Base-by-base conservation (phyloP, 495 filamentous ascomycete species). In the Tuber borchii region DNA sequence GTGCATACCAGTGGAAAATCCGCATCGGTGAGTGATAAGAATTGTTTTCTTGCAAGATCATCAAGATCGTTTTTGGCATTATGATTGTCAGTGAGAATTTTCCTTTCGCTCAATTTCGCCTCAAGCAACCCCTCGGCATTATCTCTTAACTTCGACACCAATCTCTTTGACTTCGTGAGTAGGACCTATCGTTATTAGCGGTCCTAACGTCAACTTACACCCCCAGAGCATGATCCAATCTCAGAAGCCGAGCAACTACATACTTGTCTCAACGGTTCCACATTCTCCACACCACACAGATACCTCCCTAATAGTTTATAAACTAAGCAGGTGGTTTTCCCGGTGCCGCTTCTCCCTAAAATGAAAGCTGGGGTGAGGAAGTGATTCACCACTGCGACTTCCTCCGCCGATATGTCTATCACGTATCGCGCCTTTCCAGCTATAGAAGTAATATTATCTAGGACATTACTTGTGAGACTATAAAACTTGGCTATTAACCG, bases 121-220 rank as follows among this genome's bases (percentile, higher is more conserved):
- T 81, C 75, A n/a, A 87, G 83, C 16, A 87, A 75, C 12, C 78
- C 78, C 17, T 76, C 79, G 7, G 78, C 82, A 34, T 87, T 84
- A 12, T 44, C 48, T 37, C 76, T 76, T 8, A 87, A 76, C 69
- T 85, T 87, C 10, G 79, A 78, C 10, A 82, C 84, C 19, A 87
- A 79, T 45, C 79, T 73, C 1, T n/a, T n/a, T 51, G 39, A 40
- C 39, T 40, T 40, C 39, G 39, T 40, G 5, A 40, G 39, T 40
- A 40, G 5, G 39, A 40, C 9, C 48, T 51, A n/a, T n/a, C 7
- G 10, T 10, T 51, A 20, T n/a, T 12, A n/a, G 48, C 48, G 1
- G n/a, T n/a, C n/a, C n/a, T 22, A n/a, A 39, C n/a, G 48, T 51
- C 48, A n/a, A 51, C 22, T n/a, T n/a, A 51, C 48, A n/a, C 48